Percentiles rank a stretch among this genome's conserved stretches.
These are phyloP conservation scores for Wickerhamiella spandovensis DNA, from an alignment of 805 yeast species.

Conservation along the genomic window DNA sequence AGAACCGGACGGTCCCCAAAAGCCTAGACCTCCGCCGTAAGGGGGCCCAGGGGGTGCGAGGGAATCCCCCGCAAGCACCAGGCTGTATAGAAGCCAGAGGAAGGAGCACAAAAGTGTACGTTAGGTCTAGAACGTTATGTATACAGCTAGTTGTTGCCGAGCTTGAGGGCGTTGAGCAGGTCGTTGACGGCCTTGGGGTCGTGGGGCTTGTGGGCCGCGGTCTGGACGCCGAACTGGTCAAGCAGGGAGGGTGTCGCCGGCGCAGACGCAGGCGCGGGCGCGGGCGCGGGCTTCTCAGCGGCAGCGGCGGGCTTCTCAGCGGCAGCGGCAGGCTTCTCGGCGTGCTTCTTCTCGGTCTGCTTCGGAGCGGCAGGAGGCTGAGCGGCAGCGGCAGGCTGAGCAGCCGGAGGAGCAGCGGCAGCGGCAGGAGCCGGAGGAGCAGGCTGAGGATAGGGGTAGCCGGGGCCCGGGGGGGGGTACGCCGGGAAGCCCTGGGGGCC, in stretches of 20 bases:
- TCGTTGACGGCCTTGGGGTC: constrained; percentile 16
- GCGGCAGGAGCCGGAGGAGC: constrained; percentile 10
- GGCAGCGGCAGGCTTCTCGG: constrained; percentile 19
- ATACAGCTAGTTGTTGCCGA: constrained; percentile 1
- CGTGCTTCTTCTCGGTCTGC: too few relatives aligned
- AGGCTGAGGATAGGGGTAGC: neutral
- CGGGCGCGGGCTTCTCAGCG: constrained; percentile 10
- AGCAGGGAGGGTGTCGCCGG: constrained; percentile 10
- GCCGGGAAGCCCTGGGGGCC: neutral
- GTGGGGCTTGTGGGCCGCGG: constrained; percentile 4
- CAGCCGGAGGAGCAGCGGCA: constrained; percentile 15
- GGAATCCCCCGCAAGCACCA: too few relatives aligned
- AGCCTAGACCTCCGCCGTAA: too few relatives aligned
- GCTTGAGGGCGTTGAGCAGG: constrained; percentile 16
- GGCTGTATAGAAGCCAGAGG: too few relatives aligned
- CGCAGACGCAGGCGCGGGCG: constrained; percentile 8
- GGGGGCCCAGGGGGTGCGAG: too few relatives aligned
- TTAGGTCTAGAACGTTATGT: neutral
- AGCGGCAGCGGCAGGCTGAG: neutral
- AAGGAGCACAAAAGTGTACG: neutral
- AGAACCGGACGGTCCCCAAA: too few relatives aligned
- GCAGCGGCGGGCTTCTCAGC: constrained; percentile 3
- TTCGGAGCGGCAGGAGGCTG: constrained; percentile 1
- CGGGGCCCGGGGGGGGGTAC: neutral
- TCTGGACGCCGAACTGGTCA: constrained; percentile 2